Base-by-base conservation (phyloP, 495 filamentous ascomycete genomes). In the Pseudevernia furfuracea region DNA sequence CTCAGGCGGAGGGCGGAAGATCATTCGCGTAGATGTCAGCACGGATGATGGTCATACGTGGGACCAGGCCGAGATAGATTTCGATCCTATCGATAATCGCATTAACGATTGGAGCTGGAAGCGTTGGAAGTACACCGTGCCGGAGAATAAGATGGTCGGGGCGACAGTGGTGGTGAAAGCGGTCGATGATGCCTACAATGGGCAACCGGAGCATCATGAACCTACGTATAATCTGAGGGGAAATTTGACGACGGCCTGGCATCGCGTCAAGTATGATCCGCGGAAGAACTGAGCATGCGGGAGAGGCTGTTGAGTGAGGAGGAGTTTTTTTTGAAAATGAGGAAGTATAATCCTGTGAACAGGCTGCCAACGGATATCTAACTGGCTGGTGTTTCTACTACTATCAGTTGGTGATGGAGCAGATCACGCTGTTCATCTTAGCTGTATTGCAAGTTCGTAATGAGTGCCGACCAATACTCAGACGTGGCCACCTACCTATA, bases 171-270 rank as follows among this genome's bases (percentile, higher is more conserved):
- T 82, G 14, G 80, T 85, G 69, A 85, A 85, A 71, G 82, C 82
- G 30, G 78, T 77, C 25, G 82, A 85, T 69, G 80, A 83, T 61
- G 76, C 79, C 43, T 83, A 84, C 65, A 84, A 85, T 63, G 76
- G 80, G 3, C 82, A 85, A 67, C 81, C 82, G 48, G 78, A 82
- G 67, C 75, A 66, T 49, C 78, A 82, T 61, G 72, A 72, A 62
- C 72, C 74, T 39, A 81, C 81, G 34, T 85, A 79, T 64, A 85
- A 85, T 58, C 74, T 80, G 28, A 71, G 82, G 12, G 82, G 82
- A 0, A 84, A 84, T 63, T 70, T 84, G 39, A 80, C 81, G 4
- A 79, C 75, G 21, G 82, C 81, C 8, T 85, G 82, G 82, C 81
- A 84, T 61, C 76, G 81, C 12, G 66, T 67, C 6, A 55, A 32